phyloP scores from a whole-genome alignment of 140 eudicot genomes.

The Oenanthe javanica region DNA sequence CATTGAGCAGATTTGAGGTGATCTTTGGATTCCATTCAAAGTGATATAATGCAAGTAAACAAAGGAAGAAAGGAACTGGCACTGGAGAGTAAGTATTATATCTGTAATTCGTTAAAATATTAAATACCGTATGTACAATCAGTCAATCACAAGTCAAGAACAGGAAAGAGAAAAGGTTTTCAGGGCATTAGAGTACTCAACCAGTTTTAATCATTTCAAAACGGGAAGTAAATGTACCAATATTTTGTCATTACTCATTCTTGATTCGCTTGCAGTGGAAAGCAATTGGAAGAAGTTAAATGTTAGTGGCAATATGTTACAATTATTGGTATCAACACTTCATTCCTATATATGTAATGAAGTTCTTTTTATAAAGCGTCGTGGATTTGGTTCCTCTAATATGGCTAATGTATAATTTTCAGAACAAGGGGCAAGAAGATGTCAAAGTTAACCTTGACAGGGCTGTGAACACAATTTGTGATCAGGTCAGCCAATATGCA shows the following conservation, averaged over 20 bases:
- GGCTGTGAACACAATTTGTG: too few relatives aligned
- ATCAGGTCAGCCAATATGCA: too few relatives aligned
- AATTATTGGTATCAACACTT: slow-evolving; percentile 48
- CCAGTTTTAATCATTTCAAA: not conserved
- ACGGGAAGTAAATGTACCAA: not conserved
- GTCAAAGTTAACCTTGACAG: too few relatives aligned
- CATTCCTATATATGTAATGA: not conserved
- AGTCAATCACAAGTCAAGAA: too few relatives aligned
- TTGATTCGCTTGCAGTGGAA: slow-evolving; percentile 50
- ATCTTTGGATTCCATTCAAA: too few relatives aligned
- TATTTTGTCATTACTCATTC: slow-evolving; percentile 13
- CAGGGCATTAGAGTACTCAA: not conserved
- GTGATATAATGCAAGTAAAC: too few relatives aligned
- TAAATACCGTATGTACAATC: not conserved
- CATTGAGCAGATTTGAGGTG: too few relatives aligned
- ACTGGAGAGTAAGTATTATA: too few relatives aligned
- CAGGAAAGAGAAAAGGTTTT: not conserved
- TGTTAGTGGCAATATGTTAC: slow-evolving; percentile 50
- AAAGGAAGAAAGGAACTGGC: too few relatives aligned
- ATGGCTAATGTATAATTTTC: slow-evolving; percentile 20
- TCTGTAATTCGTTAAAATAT: too few relatives aligned
- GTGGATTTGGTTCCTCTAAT: slow-evolving; percentile 18
- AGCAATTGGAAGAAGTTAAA: slow-evolving; percentile 66
- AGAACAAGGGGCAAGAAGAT: slow-evolving; percentile 82
- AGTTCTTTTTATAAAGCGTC: not conserved